phyloP scores from a whole-genome alignment of 495 filamentous ascomycete genomes.

The Melanomma pulvis-pyrius region DNA sequence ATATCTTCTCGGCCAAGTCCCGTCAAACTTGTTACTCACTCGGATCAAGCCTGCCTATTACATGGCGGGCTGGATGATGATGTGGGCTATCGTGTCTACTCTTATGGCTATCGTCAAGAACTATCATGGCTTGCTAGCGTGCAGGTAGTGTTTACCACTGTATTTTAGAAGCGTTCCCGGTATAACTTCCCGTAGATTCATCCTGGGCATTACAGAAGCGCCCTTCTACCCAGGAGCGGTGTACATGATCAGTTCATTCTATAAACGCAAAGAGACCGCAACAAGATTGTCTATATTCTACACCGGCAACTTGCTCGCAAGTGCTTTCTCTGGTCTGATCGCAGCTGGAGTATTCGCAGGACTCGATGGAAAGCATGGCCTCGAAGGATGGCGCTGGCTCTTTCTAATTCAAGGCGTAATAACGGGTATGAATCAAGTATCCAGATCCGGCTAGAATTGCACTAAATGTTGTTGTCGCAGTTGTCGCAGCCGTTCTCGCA shows the following conservation, averaged over 20 bases:
- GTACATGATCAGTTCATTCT: conserved; percentile 62
- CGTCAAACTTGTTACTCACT: conserved; percentile 36
- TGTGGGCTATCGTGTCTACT: conserved; percentile 54
- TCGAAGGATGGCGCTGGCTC: conserved; percentile 37
- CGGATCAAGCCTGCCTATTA: conserved; percentile 45
- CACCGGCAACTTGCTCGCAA: conserved; percentile 37
- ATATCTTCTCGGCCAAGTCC: conserved; percentile 26
- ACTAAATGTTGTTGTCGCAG: too few species aligned
- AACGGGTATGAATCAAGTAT: too few species aligned
- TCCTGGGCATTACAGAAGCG: conserved; percentile 44
- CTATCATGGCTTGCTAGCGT: conserved; percentile 57
- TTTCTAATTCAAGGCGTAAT: too few species aligned
- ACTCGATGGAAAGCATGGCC: conserved; percentile 36
- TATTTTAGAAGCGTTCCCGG: too few species aligned
- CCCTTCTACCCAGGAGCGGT: conserved; percentile 48
- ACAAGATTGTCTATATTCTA: conserved; percentile 57
- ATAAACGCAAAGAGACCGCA: conserved; percentile 59
- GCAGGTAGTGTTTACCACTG: too few species aligned
- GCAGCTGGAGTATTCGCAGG: conserved; percentile 46
- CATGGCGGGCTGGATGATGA: conserved; percentile 49
- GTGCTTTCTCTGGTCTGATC: conserved; percentile 55
- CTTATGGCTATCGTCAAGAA: conserved; percentile 54
- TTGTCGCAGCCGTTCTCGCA: conserved; percentile 48
- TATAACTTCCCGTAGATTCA: conserved; percentile 54
- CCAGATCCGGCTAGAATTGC: too few species aligned